Evolutionary conservation across 352 stramenopile genomes (phyloP), one percentile per base, ranked within the genome.

Genomic region (Poterioochromonas sp.): DNA sequence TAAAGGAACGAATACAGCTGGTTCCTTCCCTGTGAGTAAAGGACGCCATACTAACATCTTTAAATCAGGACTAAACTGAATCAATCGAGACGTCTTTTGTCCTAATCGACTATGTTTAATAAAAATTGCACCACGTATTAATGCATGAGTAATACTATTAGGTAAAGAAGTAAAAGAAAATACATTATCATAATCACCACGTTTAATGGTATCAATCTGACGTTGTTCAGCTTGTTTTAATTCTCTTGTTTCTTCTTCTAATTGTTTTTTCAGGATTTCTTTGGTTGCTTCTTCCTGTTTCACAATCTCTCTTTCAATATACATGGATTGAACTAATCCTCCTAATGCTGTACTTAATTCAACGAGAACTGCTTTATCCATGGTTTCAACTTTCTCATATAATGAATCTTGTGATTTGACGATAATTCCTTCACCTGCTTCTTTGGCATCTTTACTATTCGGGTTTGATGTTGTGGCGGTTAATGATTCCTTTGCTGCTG

Each of bases 301-400:
- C 5, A 15, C 26, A n/a, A 43, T 44, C 32, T 71, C 29, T 26
- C n/a, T 5, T 22, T 71, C 62, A 26, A 71, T 71, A 47, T 32
- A 71, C 8, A 71, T 41, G 15, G 29, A 44, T 44, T 71, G 62
- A 12, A 71, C 62, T 29, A 71, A 29, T 22, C 62, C 62, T 32
- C 62, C 62, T 29, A 71, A 71, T 29, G 62, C 62, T 22, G 62
- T 71, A 20, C 34, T 47, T 47, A 71, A 44, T 44, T 71, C 62
- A 29, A 71, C 62, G 2, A 71, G 32, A 41, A 71, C 62, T 29
- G 62, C 62, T 71, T 71, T 71, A 29, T 71, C 62, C 62, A 71
- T 71, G 2, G 29, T 32, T 65, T 65, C 54, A 5, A 65, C 12
- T 35, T 11, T 32, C 8, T 32, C 5, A 65, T 65, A 65, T 5